phyloP scores from a whole-genome alignment of 192 early-diverging fungal species.

The Funneliformis geosporum region DNA sequence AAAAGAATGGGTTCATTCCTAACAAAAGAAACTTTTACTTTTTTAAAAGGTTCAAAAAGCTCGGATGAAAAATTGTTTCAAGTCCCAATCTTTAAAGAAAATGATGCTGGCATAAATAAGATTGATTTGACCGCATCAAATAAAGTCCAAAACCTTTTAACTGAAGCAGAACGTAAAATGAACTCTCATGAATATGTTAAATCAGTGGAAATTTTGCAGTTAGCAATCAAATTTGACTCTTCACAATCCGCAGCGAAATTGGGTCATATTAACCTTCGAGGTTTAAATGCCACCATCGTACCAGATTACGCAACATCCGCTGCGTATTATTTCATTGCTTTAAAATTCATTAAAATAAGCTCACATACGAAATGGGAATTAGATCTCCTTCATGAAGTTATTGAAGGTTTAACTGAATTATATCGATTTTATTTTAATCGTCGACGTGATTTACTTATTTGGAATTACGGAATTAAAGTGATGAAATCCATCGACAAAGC shows the following conservation, averaged over 20 bases:
- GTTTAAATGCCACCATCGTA: background rate
- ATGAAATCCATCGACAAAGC: background rate
- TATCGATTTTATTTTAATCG: background rate
- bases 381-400: background rate
- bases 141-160: background rate
- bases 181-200: background rate
- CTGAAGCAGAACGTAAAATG: background rate
- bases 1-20: background rate
- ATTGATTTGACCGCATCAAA: background rate
- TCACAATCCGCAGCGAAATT: background rate
- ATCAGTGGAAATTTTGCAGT: background rate
- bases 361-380: background rate
- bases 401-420: constrained; percentile 6
- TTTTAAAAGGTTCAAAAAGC: background rate
- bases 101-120: background rate
- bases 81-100: background rate
- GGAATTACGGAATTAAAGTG: constrained; percentile 7
- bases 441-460: background rate
- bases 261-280: background rate
- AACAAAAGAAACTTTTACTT: background rate
- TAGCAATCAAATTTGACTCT: background rate
- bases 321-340: constrained; percentile 1
- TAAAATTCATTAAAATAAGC: background rate
- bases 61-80: background rate
- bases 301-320: background rate